A percentile compares a stretch with the other conserved stretches of the same genome.
Evolutionary conservation across 331 rosid species (phyloP).

Genomic region (Spiraea crenata): DNA sequence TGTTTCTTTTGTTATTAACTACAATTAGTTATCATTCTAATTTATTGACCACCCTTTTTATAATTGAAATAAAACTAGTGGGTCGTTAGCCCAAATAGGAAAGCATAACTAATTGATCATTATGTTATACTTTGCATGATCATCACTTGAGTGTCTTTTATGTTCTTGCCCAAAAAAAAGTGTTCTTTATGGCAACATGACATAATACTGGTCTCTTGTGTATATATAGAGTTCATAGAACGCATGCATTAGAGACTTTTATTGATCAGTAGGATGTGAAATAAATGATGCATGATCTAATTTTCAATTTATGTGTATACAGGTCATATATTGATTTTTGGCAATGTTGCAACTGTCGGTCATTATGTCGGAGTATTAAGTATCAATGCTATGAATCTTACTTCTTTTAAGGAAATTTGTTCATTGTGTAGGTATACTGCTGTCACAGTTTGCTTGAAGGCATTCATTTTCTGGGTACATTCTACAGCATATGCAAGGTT

Average conservation of each 20-base stretch:
- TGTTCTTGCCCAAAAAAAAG: neutral
- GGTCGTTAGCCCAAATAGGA: neutral
- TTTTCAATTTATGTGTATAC: no score
- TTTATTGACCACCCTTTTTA: neutral
- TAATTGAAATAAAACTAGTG: neutral
- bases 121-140: neutral
- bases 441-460: slow-evolving; percentile 18
- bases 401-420: neutral
- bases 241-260: no score
- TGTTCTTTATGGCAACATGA: neutral
- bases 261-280: no score
- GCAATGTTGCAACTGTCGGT: no score
- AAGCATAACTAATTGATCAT: neutral
- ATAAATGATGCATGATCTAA: no score
- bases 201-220: neutral
- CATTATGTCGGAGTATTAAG: neutral
- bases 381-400: neutral
- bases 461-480: neutral
- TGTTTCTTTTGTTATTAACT: neutral
- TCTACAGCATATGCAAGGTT: neutral
- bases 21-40: neutral
- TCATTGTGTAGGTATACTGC: slow-evolving; percentile 26
- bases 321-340: no score
- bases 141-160: neutral
- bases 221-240: neutral